Evolutionary conservation across 768 basidiomycete species (phyloP), one percentile per base, ranked within the genome.

Genomic region (Termitomyces sp.): DNA sequence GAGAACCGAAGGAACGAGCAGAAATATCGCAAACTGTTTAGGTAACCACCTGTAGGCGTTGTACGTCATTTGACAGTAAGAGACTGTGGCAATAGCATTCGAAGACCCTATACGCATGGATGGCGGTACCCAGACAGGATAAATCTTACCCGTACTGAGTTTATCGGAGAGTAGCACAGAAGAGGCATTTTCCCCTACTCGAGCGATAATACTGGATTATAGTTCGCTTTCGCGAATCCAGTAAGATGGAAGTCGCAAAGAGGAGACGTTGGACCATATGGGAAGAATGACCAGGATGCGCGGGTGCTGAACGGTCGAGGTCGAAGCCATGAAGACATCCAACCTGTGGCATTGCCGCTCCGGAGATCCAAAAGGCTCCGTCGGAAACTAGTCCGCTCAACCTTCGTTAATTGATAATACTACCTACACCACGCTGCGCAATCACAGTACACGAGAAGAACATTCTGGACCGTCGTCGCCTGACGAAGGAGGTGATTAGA

Each of bases 341-440:
- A 53, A 44, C 58, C 32, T 60, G 56, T 55, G 62, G 58, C 59
- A 49, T 60, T 55, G 56, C 62, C 59, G 53, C 47, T 26, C 56
- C 55, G 61, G 58, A 14, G 38, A 46, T 4, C 32, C 32, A 32
- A 32, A 3, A 57, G 44, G 44, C 18, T 50, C 61, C 61, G 58
- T 62, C 20, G 28, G 56, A 38, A 23, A 33, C 23, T 16, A 47
- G 33, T 47, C 40, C 55, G 43, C 20, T 55, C 23, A 20, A 46
- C n/a, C 30, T 57, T 49, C 55, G 38, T 8, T 26, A 9, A 41
- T 46, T 33, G 35, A 33, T 23, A 23, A 52, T 38, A 16, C 38
- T 54, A 12, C 23, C 38, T n/a, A 28, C 7, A 41, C 5, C 38
- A 53, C 38, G 12, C 51, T 52, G 13, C 18, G 36, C 36, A 5